Percentiles rank a stretch among this genome's conserved stretches.
phyloP scores from a whole-genome alignment of 805 yeast species.

The Saturnispora besseyi region DNA sequence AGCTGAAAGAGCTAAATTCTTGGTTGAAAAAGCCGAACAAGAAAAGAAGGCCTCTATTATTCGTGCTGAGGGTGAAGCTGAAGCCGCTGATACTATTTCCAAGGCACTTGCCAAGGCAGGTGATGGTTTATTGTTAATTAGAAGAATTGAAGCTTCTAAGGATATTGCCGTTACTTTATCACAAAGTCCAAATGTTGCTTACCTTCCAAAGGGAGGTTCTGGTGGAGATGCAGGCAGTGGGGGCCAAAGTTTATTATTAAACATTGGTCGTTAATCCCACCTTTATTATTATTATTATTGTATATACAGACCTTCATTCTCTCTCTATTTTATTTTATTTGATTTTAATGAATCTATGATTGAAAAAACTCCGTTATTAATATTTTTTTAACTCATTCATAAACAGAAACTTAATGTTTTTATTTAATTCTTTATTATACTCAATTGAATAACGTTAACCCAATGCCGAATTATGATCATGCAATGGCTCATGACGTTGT shows the following conservation, averaged over 20 bases:
- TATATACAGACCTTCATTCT: background rate
- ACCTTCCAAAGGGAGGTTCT: conserved; percentile 53
- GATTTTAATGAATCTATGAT: background rate
- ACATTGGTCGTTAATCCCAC: conserved; percentile 49
- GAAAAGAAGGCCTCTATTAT: conserved; percentile 91
- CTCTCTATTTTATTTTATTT: background rate
- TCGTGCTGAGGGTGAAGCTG: conserved; percentile 99
- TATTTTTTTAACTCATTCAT: no score
- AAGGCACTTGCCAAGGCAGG: conserved; percentile 91
- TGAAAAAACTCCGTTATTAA: background rate
- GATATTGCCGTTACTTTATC: conserved; percentile 90
- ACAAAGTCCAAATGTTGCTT: conserved; percentile 74
- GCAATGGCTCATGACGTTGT: background rate
- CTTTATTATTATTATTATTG: background rate
- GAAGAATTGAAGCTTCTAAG: conserved; percentile 94
- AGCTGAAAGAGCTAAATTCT: conserved; percentile 90
- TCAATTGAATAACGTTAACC: no score
- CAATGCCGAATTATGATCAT: background rate
- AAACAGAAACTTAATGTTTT: no score
- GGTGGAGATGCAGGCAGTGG: conserved; percentile 33
- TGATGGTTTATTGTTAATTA: conserved; percentile 85
- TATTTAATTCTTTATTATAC: no score
- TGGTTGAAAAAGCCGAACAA: conserved; percentile 95
- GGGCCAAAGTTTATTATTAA: conserved; percentile 50
- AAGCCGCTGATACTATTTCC: conserved; percentile 91